Evolutionary conservation across 176 grass and related monocot genomes (phyloP).

Genomic region (Carex cristatella): DNA sequence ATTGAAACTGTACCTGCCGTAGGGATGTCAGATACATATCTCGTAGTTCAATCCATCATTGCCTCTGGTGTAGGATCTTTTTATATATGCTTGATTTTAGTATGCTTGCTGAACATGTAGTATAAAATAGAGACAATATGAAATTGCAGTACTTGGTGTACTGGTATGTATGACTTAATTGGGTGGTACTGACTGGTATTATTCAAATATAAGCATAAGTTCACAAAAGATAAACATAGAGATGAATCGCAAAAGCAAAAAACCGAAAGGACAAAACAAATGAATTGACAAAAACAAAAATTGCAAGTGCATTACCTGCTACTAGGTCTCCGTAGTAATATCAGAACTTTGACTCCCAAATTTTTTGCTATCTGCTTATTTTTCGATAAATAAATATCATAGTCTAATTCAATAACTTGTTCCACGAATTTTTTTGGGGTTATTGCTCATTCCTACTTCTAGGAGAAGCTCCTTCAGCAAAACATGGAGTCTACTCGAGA

Average conservation of each 20-base stretch:
- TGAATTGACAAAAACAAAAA: neutral
- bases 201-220: neutral
- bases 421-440: neutral
- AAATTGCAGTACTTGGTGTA: neutral
- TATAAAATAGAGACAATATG: neutral
- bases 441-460: neutral
- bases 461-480: conserved; percentile 66
- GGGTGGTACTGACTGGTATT: neutral
- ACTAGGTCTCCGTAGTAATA: neutral
- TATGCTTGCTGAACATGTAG: neutral
- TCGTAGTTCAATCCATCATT: neutral
- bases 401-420: neutral
- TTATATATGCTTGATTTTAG: neutral
- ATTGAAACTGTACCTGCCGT: neutral
- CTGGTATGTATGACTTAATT: neutral
- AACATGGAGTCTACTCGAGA: conserved; percentile 59
- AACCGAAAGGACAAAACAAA: neutral
- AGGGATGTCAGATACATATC: neutral
- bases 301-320: neutral
- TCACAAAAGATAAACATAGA: neutral
- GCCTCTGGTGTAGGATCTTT: neutral
- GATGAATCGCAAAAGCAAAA: neutral
- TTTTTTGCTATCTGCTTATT: neutral
- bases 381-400: neutral
- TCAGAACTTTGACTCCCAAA: neutral